Evolutionary conservation across 495 filamentous ascomycete species (phyloP), one percentile per base, ranked within the genome.

Genomic region (Thermochaetoides thermophila): DNA sequence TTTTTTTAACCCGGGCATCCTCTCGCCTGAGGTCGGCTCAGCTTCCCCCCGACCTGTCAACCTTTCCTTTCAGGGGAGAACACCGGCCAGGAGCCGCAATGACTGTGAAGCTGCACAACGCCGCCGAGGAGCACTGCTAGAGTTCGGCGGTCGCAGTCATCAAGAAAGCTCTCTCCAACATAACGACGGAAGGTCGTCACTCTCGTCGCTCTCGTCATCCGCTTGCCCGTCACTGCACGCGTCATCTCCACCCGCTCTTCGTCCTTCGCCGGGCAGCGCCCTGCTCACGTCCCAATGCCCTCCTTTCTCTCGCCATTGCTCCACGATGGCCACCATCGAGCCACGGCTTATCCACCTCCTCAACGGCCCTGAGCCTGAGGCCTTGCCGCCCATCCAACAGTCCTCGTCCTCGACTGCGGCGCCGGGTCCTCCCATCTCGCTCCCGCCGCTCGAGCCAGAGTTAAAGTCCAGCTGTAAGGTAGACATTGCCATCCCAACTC

Each of bases 271-370:
- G 29, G 38, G 32, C 37, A 17, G 10, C 25, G 37, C 37, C 37
- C 31, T 25, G 31, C 24, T 27, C 26, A 24, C 22, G 39, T 32
- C 39, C 50, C 42, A 55, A 57, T 57, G 53, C 53, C 39, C 40
- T 33, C 39, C 37, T 35, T 42, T 34, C 35, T 39, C 34, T 29
- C 38, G 31, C 43, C 44, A 39, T 49, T 44, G 42, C 31, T 42
- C 38, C 53, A 65, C 53, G 51, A 67, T 67, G 63, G 63, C 63
- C 43, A 71, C 64, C 35, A 69, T 71, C 52, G 68, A 73, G 62
- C 68, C 68, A 42, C 58, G 66, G 48, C 57, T 73, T 25, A 71
- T 68, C 43, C 61, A 69, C 48, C 58, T 73, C 33, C 58, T 73
- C 48, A 69, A 69, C 50, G 59, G 61, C 41, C 51, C 56, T 38